These are phyloP conservation scores for Salmacisia buchloeana DNA, from an alignment of 1,284 basidiomycete genomes.

Conservation along the genomic window DNA sequence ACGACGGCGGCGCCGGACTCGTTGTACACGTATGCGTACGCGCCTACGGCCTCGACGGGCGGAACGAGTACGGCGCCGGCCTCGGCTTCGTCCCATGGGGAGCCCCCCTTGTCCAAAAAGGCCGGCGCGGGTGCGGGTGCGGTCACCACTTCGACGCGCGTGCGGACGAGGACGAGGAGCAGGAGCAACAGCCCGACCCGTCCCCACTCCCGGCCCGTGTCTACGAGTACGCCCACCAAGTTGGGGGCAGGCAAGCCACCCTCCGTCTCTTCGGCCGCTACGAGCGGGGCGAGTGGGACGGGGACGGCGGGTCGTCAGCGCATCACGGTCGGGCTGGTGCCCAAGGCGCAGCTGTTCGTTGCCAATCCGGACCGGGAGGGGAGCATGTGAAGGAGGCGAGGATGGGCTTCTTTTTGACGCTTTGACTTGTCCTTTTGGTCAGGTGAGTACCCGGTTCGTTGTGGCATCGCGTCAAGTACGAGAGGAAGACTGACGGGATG, in stretches of 20 bases:
- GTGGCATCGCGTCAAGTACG: too few species aligned
- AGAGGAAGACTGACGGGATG: too few species aligned
- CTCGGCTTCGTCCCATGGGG: neutral
- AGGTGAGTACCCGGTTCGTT: too few species aligned
- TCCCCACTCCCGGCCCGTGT: too few species aligned
- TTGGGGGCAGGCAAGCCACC: neutral
- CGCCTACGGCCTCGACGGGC: neutral
- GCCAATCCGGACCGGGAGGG: conserved; percentile 15
- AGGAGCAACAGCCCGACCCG: neutral
- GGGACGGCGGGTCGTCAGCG: neutral
- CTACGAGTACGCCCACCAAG: neutral
- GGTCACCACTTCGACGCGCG: neutral
- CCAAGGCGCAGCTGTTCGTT: conserved; percentile 34
- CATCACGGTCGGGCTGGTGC: conserved; percentile 20
- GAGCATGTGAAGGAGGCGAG: neutral
- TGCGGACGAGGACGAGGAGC: neutral
- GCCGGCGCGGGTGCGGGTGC: neutral
- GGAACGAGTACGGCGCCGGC: neutral
- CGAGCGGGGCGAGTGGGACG: neutral
- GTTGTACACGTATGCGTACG: neutral
- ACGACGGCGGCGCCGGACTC: neutral
- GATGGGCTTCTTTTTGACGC: too few species aligned
- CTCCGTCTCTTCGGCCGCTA: neutral
- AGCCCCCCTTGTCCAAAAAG: neutral
- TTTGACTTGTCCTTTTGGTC: too few species aligned